A percentile compares a stretch with the other conserved stretches of the same genome.
Conservation (phyloP, 805 yeast genomes). For the Cyberlindnera americana region DNA sequence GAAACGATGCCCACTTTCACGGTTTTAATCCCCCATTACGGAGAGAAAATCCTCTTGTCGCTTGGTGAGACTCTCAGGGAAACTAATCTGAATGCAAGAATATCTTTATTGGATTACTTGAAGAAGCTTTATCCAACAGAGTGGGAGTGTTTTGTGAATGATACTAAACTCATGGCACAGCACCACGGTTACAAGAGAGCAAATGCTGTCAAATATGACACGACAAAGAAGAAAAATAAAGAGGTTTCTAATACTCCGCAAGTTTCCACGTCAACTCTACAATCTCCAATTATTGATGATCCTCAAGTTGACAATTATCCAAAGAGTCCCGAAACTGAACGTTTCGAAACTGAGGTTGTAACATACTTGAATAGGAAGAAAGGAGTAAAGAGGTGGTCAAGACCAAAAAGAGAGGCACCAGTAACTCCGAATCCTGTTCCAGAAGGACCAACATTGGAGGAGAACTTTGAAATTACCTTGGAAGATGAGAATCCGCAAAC, state of each 20-base stretch:
- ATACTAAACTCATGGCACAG: conserved; percentile 61
- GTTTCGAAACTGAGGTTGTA: neutral
- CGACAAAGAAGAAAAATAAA: conserved; percentile 11
- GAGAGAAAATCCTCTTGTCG: conserved; percentile 74
- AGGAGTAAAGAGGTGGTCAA: neutral
- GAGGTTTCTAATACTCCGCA: too few relatives aligned
- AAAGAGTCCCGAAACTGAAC: conserved; percentile 3
- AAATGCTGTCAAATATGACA: conserved; percentile 20
- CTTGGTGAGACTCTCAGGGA: conserved; percentile 76
- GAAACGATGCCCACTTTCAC: conserved; percentile 78
- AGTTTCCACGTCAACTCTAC: too few relatives aligned
- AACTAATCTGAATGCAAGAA: conserved; percentile 57
- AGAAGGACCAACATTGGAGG: neutral
- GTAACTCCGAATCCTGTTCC: conserved; percentile 12
- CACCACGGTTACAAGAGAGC: conserved; percentile 39
- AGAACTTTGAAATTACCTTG: conserved; percentile 15
- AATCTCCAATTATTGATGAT: too few relatives aligned
- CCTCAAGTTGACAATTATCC: neutral
- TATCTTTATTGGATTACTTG: conserved; percentile 79
- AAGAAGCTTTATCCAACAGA: conserved; percentile 69
- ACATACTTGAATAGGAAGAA: neutral
- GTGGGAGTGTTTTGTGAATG: conserved; percentile 79
- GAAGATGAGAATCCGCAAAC: neutral
- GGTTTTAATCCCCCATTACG: conserved; percentile 83
- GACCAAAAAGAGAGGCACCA: conserved; percentile 3